Evolutionary conservation across 371 early-diverging fungal species (phyloP).

Genomic region (Blakeslea trispora): DNA sequence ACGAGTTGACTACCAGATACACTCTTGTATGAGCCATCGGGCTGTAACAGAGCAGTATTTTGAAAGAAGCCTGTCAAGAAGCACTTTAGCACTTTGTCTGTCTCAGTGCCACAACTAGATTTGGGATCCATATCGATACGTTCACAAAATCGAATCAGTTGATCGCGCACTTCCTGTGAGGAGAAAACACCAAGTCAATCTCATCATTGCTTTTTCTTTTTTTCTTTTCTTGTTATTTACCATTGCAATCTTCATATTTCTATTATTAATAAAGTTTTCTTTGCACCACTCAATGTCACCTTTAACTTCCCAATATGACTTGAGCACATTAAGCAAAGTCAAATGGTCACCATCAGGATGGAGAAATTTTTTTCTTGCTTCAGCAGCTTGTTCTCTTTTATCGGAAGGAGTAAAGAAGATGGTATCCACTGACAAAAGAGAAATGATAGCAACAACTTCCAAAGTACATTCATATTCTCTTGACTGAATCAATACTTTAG

Average conservation of each 20-base stretch:
- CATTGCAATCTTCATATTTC: constrained; percentile 85
- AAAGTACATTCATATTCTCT: constrained; percentile 70
- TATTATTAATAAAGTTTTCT: constrained; percentile 84
- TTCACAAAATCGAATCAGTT: constrained; percentile 76
- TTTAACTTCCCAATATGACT: constrained; percentile 74
- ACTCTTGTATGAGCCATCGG: constrained; percentile 86
- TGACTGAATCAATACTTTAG: constrained; percentile 89
- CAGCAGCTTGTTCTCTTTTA: constrained; percentile 85
- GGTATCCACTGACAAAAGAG: constrained; percentile 88
- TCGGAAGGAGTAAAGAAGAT: constrained; percentile 87
- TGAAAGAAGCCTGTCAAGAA: constrained; percentile 90
- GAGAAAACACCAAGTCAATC: neutral
- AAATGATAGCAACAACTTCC: constrained; percentile 87
- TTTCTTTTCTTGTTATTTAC: constrained; percentile 45
- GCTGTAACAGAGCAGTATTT: constrained; percentile 87
- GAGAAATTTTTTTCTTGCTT: constrained; percentile 75
- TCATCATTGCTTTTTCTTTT: neutral
- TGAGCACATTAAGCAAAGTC: constrained; percentile 82
- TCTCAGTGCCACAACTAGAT: constrained; percentile 67
- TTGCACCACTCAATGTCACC: constrained; percentile 87
- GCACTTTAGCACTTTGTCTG: constrained; percentile 78
- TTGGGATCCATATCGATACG: constrained; percentile 67
- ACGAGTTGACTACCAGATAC: constrained; percentile 74
- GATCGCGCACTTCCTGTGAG: constrained; percentile 80
- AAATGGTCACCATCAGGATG: constrained; percentile 90